These are phyloP conservation scores for Fusarium acutatum DNA, from an alignment of 2,329 filamentous ascomycete species.

Conservation along the genomic window DNA sequence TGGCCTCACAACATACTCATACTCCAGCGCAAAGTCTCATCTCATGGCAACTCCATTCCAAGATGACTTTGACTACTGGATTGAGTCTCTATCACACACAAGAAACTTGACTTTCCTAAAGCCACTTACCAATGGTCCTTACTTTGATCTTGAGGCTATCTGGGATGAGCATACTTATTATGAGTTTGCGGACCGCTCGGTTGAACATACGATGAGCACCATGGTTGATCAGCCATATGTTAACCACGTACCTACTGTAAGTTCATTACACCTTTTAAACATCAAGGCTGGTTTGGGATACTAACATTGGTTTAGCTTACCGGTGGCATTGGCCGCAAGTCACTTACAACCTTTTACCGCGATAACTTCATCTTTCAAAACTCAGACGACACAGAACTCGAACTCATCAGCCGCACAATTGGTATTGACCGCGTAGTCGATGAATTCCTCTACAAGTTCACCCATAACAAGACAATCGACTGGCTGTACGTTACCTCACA, in stretches of 20 bases:
- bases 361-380: constrained; percentile 81
- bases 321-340: constrained; percentile 72
- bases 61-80: constrained; percentile 57
- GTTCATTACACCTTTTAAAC: constrained; percentile 14
- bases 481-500: constrained; percentile 66
- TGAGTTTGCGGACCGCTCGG: constrained; percentile 74
- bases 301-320: constrained; percentile 53
- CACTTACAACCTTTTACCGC: constrained; percentile 73
- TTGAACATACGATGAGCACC: constrained; percentile 79
- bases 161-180: constrained; percentile 82
- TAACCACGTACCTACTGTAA: constrained; percentile 76
- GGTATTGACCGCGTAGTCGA: constrained; percentile 77
- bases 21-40: constrained; percentile 47
- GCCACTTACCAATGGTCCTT: constrained; percentile 67
- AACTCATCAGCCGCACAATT: constrained; percentile 76
- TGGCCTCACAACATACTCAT: constrained; percentile 49
- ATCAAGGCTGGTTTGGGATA: accelerated
- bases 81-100: constrained; percentile 71
- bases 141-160: constrained; percentile 77
- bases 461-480: constrained; percentile 69
- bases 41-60: constrained; percentile 60
- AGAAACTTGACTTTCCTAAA: constrained; percentile 73
- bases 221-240: constrained; percentile 85
- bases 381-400: constrained; percentile 70
- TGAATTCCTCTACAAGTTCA: constrained; percentile 73